A percentile compares a stretch with the other conserved stretches of the same genome.
Conservation (phyloP, 768 basidiomycete genomes). For the Russula virescens region DNA sequence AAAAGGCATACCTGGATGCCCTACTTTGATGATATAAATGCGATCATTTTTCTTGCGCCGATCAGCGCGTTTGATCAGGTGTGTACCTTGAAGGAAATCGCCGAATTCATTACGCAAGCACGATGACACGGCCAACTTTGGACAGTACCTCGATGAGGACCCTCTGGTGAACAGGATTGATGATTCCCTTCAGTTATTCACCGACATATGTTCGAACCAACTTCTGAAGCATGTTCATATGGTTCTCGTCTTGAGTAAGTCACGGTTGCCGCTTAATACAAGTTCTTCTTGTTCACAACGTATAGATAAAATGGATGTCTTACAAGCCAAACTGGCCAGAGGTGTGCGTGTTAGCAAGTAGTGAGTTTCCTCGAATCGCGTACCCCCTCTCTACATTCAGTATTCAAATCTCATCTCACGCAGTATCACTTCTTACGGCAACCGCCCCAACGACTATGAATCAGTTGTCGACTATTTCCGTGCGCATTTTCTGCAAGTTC, state of each 20-base stretch:
- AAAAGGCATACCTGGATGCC: slow-evolving; percentile 76
- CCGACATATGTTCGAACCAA: slow-evolving; percentile 66
- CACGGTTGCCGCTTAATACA: neutral
- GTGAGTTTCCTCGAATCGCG: slow-evolving; percentile 41
- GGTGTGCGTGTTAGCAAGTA: slow-evolving; percentile 70
- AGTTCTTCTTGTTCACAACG: slow-evolving; percentile 7
- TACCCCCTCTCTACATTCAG: slow-evolving; percentile 11
- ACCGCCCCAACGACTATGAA: slow-evolving; percentile 76
- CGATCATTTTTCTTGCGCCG: slow-evolving; percentile 76
- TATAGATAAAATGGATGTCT: slow-evolving; percentile 54
- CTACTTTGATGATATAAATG: slow-evolving; percentile 73
- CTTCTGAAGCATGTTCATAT: slow-evolving; percentile 67
- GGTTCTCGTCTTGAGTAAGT: slow-evolving; percentile 65
- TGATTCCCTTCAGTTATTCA: slow-evolving; percentile 77
- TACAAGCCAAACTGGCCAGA: slow-evolving; percentile 63
- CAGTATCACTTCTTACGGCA: slow-evolving; percentile 77
- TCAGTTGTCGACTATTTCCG: slow-evolving; percentile 83
- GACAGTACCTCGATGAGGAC: slow-evolving; percentile 78
- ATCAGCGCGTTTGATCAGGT: slow-evolving; percentile 44
- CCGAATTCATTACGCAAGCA: neutral
- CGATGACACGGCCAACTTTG: slow-evolving; percentile 11
- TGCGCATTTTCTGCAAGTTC: slow-evolving; percentile 82
- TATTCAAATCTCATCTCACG: neutral
- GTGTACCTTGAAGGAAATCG: no score
- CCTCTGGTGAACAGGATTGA: slow-evolving; percentile 71